Conservation (phyloP, 2,329 filamentous ascomycete species). For the Sporothrix variecibatus region DNA sequence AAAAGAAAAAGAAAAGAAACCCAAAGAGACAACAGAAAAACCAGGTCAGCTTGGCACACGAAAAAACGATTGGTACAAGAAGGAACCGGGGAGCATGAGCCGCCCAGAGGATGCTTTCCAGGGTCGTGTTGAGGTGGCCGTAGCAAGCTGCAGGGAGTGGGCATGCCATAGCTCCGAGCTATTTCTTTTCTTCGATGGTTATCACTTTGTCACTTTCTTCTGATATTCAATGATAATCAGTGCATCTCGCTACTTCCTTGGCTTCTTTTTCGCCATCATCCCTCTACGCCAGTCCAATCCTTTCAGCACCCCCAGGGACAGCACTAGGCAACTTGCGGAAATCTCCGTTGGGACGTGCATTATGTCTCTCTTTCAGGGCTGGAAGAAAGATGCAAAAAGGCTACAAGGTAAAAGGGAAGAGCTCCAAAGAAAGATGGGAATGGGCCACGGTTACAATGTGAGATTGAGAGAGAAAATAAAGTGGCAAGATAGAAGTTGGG, state of each 20-base stretch:
- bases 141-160: not conserved
- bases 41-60: not conserved
- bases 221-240: not conserved
- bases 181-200: not conserved
- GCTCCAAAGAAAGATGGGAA: not conserved
- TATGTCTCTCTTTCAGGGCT: not conserved
- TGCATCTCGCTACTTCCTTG: no score
- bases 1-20: no score
- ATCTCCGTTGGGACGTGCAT: conserved; percentile 4
- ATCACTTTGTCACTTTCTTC: not conserved
- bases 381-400: not conserved
- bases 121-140: not conserved
- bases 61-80: not conserved
- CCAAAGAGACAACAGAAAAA: no score
- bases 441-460: not conserved
- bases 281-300: not conserved
- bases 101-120: not conserved
- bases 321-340: conserved; percentile 7
- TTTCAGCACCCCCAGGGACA: not conserved
- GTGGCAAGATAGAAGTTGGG: not conserved
- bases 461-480: not conserved
- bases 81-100: not conserved
- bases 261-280: not conserved
- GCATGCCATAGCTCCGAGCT: not conserved
- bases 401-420: no score